Evolutionary conservation across 176 grass and related monocot species (phyloP).

Genomic region (Cenchrus americanus): DNA sequence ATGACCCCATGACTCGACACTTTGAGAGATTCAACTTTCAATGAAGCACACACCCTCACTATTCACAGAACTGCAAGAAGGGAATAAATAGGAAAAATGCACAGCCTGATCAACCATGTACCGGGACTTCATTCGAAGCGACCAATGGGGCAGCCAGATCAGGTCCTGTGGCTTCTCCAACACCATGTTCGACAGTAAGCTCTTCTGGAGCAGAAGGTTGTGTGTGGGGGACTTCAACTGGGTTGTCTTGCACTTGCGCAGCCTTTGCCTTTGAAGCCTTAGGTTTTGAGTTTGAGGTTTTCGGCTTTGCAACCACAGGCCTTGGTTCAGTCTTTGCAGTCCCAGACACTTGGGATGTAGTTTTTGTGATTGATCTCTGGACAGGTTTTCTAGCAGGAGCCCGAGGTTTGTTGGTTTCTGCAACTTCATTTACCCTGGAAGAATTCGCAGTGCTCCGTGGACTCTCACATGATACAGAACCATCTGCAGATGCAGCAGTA

Average conservation of each 20-base stretch:
- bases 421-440: constrained; percentile 45
- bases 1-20: constrained; percentile 42
- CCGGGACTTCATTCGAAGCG: constrained; percentile 62
- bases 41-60: constrained; percentile 70
- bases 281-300: constrained; percentile 49
- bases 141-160: constrained; percentile 40
- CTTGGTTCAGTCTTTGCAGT: constrained; percentile 47
- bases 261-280: constrained; percentile 66
- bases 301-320: constrained; percentile 43
- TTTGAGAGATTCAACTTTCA: constrained; percentile 62
- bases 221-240: constrained; percentile 33
- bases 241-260: constrained; percentile 41
- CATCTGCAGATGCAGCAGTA: constrained; percentile 56
- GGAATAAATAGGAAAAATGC: constrained; percentile 58
- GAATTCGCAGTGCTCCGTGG: constrained; percentile 47
- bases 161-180: constrained; percentile 38
- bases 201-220: constrained; percentile 39
- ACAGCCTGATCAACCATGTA: constrained; percentile 60
- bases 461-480: constrained; percentile 61
- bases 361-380: constrained; percentile 55
- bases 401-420: constrained; percentile 45
- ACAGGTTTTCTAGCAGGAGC: constrained; percentile 53
- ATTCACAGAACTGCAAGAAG: constrained; percentile 69
- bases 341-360: constrained; percentile 34
- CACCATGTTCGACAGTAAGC: constrained; percentile 40